Evolutionary conservation across 1,284 basidiomycete species (phyloP).

Genomic region (Austroboletus rostrupii): DNA sequence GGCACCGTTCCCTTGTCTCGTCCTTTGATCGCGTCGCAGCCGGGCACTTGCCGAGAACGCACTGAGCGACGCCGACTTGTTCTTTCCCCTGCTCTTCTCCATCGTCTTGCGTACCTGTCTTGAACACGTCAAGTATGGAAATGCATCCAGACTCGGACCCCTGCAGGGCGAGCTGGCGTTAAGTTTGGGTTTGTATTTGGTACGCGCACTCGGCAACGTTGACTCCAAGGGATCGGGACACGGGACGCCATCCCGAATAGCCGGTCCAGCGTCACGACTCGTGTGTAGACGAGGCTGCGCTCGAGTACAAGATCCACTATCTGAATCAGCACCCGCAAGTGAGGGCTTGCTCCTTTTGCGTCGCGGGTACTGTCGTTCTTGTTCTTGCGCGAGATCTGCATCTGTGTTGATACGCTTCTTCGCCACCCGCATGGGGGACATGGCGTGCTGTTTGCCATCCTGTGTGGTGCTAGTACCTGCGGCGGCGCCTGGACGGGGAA

Average conservation of each 20-base stretch:
- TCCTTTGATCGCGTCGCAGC: conserved; percentile 1
- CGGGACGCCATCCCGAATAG: conserved; percentile 1
- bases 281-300: not conserved
- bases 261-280: not conserved
- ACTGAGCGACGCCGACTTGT: conserved; percentile 1
- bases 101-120: conserved; percentile 10
- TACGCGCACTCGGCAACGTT: conserved; percentile 25
- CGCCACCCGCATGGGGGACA: conserved; percentile 29
- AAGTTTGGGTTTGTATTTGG: conserved; percentile 26
- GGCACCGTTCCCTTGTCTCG: not conserved
- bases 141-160: conserved; percentile 14
- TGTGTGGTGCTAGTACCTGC: conserved; percentile 13
- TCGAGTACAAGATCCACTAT: conserved; percentile 18
- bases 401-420: conserved; percentile 33
- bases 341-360: conserved; percentile 30
- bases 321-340: conserved; percentile 3
- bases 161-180: conserved; percentile 10
- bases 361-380: conserved; percentile 9
- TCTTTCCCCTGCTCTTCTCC: conserved; percentile 10
- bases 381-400: conserved; percentile 18
- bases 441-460: conserved; percentile 11
- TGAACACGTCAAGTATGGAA: conserved; percentile 19
- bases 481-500: conserved; percentile 7
- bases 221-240: conserved; percentile 5
- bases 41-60: conserved; percentile 5